Conservation (phyloP, 75 land plant genomes). For the Isoetes taiwanensis region DNA sequence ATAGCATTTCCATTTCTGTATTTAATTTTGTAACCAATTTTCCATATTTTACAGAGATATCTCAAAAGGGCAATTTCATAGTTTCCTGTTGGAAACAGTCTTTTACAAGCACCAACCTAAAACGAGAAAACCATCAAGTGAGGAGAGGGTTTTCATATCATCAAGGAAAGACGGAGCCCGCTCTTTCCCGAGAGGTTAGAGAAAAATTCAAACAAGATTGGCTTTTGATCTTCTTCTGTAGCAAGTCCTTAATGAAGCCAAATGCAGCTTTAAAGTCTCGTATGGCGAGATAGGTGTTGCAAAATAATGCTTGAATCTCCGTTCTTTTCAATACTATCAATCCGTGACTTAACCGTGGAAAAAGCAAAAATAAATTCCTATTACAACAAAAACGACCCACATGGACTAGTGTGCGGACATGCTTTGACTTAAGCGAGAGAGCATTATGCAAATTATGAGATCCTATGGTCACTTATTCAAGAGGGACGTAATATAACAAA, state of each 20-base stretch:
- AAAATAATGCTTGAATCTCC: constrained; percentile 85
- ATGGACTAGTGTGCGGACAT: background rate
- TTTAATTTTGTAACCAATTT: too few species aligned
- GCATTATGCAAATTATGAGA: background rate
- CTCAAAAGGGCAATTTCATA: too few species aligned
- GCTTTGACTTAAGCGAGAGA: background rate
- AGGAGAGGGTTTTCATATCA: constrained; percentile 95
- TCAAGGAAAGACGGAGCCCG: constrained; percentile 84
- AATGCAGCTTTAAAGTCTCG: constrained; percentile 85
- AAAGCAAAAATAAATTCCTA: background rate
- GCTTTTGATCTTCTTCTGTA: constrained; percentile 38
- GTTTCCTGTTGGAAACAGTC: constrained; percentile 80
- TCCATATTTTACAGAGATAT: too few species aligned
- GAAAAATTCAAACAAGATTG: constrained; percentile 41
- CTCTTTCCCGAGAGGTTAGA: constrained; percentile 69
- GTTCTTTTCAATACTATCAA: constrained; percentile 62
- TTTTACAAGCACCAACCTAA: constrained; percentile 84
- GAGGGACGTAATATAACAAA: background rate
- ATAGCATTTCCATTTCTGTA: too few species aligned
- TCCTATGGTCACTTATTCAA: background rate
- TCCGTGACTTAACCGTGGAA: constrained; percentile 82
- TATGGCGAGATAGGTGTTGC: constrained; percentile 70
- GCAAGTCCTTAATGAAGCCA: constrained; percentile 77
- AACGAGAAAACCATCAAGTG: constrained; percentile 81
- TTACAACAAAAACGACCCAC: too few species aligned